phyloP scores from a whole-genome alignment of 192 early-diverging fungal species.

The Umbelopsis sp. region DNA sequence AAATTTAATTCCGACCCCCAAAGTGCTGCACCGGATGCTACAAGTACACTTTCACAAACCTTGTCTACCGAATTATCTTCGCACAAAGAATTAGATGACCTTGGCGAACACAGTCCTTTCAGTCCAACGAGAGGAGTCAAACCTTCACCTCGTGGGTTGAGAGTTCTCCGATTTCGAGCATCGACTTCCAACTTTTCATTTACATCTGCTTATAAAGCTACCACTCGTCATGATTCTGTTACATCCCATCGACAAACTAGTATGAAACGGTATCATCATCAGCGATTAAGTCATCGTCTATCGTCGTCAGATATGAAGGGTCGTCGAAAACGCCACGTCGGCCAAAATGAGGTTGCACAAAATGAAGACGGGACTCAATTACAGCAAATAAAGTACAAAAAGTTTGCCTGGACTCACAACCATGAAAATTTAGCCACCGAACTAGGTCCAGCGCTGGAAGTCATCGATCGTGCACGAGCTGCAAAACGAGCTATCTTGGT shows the following conservation, averaged over 20 bases:
- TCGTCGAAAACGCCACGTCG: constrained; percentile 10
- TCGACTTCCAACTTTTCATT: background rate
- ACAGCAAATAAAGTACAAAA: constrained; percentile 55
- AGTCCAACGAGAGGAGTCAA: constrained; percentile 5
- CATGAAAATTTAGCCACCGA: constrained; percentile 62
- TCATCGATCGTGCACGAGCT: constrained; percentile 63
- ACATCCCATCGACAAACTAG: background rate
- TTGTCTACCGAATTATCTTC: background rate
- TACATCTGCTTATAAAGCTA: background rate
- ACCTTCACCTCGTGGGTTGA: background rate
- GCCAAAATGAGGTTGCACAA: constrained; percentile 6
- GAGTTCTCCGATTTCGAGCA: background rate
- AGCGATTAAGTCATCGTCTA: background rate
- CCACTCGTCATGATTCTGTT: background rate
- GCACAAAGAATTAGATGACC: background rate
- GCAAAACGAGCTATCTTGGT: constrained; percentile 68
- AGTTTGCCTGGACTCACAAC: constrained; percentile 75
- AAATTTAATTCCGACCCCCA: background rate
- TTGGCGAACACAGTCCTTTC: background rate
- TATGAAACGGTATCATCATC: background rate
- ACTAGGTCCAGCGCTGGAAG: constrained; percentile 62
- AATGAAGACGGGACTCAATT: background rate
- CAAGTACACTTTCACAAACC: no score
- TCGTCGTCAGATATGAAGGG: background rate
- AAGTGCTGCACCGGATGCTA: no score